These are phyloP conservation scores for Boletus sensibilis DNA, from an alignment of 768 basidiomycete species.

Conservation along the genomic window DNA sequence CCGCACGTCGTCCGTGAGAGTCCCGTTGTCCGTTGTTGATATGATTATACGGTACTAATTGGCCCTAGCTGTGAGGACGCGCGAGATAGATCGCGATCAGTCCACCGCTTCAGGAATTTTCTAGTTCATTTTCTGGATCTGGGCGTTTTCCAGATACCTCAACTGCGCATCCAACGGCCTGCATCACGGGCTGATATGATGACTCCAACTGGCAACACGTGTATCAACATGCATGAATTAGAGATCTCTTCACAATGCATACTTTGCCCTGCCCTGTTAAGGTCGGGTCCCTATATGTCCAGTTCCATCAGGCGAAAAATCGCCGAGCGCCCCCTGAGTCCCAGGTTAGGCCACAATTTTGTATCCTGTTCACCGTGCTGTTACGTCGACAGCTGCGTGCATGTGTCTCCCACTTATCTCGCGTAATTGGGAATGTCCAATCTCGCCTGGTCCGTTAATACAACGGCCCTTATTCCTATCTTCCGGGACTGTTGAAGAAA, in stretches of 20 bases:
- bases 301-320: slow-evolving; percentile 15
- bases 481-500: slow-evolving; percentile 5
- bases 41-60: slow-evolving; percentile 24
- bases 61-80: too few relatives aligned
- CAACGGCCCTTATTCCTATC: slow-evolving; percentile 2
- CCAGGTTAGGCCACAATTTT: slow-evolving; percentile 10
- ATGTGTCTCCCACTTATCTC: slow-evolving; percentile 15
- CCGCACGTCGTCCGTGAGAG: slow-evolving; percentile 29
- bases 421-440: slow-evolving; percentile 21
- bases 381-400: slow-evolving; percentile 32
- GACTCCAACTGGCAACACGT: slow-evolving; percentile 20
- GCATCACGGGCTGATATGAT: slow-evolving; percentile 9
- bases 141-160: slow-evolving; percentile 20
- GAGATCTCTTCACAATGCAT: slow-evolving; percentile 8
- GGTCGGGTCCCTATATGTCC: slow-evolving; percentile 16
- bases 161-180: slow-evolving; percentile 11
- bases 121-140: slow-evolving; percentile 20
- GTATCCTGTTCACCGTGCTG: slow-evolving; percentile 5
- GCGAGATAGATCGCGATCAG: slow-evolving; percentile 27
- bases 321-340: slow-evolving; percentile 20
- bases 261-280: slow-evolving; percentile 7
- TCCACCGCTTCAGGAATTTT: slow-evolving; percentile 17
- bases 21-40: slow-evolving; percentile 13
- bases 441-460: slow-evolving; percentile 18
- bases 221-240: slow-evolving; percentile 19